A percentile compares a stretch with the other conserved stretches of the same genome.
phyloP scores from a whole-genome alignment of 169 alveolate genomes.

The Plasmodium yoelii region DNA sequence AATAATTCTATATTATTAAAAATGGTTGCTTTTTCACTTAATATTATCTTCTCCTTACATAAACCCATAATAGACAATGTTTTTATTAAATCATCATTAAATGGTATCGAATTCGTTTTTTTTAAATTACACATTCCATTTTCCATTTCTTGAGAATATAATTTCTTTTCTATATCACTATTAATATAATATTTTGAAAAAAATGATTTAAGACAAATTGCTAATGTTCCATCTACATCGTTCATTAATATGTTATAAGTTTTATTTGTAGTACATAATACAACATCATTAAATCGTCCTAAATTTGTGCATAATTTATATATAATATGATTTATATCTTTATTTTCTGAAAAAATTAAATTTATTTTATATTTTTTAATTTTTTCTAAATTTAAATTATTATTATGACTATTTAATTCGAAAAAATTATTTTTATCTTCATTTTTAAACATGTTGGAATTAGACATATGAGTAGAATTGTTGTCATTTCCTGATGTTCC shows the following conservation, averaged over 20 bases:
- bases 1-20: constrained; percentile 57
- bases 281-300: constrained; percentile 69
- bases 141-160: background rate
- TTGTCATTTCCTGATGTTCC: background rate
- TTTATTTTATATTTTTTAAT: constrained; percentile 55
- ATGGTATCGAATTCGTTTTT: background rate
- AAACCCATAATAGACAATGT: constrained; percentile 72
- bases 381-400: constrained; percentile 31
- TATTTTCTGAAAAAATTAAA: constrained; percentile 73
- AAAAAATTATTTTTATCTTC: constrained; percentile 17
- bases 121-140: background rate
- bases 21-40: constrained; percentile 59
- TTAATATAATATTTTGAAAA: constrained; percentile 30
- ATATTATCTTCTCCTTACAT: constrained; percentile 55
- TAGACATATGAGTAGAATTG: background rate
- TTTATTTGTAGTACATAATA: constrained; percentile 64
- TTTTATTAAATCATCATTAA: constrained; percentile 38
- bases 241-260: constrained; percentile 53
- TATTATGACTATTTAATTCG: constrained; percentile 35
- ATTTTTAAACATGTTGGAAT: constrained; percentile 1
- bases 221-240: constrained; percentile 74
- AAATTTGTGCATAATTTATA: constrained; percentile 55
- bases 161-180: background rate
- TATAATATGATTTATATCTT: constrained; percentile 57
- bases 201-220: constrained; percentile 63